phyloP scores from a whole-genome alignment of 495 filamentous ascomycete species.

The Penicillium paxilli region DNA sequence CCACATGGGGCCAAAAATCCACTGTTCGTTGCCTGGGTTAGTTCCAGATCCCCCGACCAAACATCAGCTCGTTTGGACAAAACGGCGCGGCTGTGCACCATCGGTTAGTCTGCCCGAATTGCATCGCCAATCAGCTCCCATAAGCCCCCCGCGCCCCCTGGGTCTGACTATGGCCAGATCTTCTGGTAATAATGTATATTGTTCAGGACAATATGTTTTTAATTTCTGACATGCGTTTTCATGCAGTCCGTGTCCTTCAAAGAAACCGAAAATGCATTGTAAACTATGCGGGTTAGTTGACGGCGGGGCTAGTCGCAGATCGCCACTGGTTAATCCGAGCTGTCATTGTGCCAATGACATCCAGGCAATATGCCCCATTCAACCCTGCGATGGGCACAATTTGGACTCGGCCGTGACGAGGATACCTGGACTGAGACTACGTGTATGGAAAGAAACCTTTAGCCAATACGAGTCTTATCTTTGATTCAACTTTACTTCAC shows the following conservation, averaged over 20 bases:
- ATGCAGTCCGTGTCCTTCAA: neutral
- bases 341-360: conserved; percentile 7
- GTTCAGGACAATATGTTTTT: neutral
- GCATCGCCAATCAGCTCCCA: conserved; percentile 13
- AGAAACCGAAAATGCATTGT: neutral
- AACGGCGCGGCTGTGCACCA: neutral
- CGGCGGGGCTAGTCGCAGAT: neutral
- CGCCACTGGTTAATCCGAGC: conserved; percentile 3
- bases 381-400: neutral
- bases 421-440: neutral
- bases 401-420: neutral
- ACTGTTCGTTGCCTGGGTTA: conserved; percentile 4
- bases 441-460: neutral
- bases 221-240: neutral
- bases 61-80: conserved; percentile 9
- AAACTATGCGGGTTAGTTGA: neutral
- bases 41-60: neutral
- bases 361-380: neutral
- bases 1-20: neutral
- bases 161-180: neutral
- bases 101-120: conserved; percentile 13
- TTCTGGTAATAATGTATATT: neutral
- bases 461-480: neutral
- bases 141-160: neutral
- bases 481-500: neutral